Conservation (phyloP, 768 basidiomycete species). For the Suillus clintonianus region DNA sequence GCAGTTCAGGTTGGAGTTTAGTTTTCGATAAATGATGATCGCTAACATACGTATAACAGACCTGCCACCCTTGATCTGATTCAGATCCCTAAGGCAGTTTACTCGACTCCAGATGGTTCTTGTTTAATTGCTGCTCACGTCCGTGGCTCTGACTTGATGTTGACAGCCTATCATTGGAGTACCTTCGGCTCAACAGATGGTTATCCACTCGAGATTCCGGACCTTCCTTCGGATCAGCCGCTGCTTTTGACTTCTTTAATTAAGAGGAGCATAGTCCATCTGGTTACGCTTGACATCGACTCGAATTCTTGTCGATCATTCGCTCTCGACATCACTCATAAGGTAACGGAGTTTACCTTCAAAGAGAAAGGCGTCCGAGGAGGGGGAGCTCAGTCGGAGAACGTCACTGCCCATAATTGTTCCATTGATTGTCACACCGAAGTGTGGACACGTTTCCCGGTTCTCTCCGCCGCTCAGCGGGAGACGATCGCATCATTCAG, state of each 20-base stretch:
- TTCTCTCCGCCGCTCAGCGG: conserved; percentile 51
- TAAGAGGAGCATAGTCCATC: conserved; percentile 42
- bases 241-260: conserved; percentile 47
- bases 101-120: conserved; percentile 56
- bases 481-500: conserved; percentile 41
- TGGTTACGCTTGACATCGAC: conserved; percentile 40
- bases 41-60: conserved; percentile 24
- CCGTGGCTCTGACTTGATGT: conserved; percentile 13
- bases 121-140: conserved; percentile 45
- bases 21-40: neutral
- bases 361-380: conserved; percentile 38
- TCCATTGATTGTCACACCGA: conserved; percentile 58
- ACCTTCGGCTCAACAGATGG: conserved; percentile 57
- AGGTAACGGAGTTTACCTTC: conserved; percentile 58
- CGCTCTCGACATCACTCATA: conserved; percentile 54
- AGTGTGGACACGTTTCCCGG: conserved; percentile 64
- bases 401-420: conserved; percentile 44
- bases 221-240: conserved; percentile 18
- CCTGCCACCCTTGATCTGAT: conserved; percentile 46
- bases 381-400: conserved; percentile 12
- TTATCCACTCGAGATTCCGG: conserved; percentile 37
- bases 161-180: conserved; percentile 54
- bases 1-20: conserved; percentile 49
- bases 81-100: conserved; percentile 34
- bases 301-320: conserved; percentile 40